phyloP scores from a whole-genome alignment of 352 stramenopile genomes.

The Phytophthora kernoviae region DNA sequence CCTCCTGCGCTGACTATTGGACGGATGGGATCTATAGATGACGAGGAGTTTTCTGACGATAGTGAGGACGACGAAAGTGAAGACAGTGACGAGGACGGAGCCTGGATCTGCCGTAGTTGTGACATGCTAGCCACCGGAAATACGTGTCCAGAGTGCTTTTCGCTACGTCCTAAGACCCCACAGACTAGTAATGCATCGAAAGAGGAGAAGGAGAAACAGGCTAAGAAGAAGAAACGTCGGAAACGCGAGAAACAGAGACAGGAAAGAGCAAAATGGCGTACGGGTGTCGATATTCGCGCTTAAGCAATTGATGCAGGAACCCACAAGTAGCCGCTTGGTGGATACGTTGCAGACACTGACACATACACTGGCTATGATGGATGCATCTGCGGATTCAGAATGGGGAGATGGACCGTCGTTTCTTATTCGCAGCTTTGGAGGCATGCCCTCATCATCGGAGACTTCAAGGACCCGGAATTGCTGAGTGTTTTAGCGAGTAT shows the following conservation, averaged over 20 bases:
- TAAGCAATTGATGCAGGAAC: constrained; percentile 54
- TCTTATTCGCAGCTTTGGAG: constrained; percentile 61
- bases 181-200: constrained; percentile 32
- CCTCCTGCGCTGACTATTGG: constrained; percentile 47
- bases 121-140: constrained; percentile 23
- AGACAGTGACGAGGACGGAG: constrained; percentile 22
- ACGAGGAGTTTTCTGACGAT: constrained; percentile 33
- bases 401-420: constrained; percentile 65
- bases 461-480: constrained; percentile 65
- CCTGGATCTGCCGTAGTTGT: constrained; percentile 43
- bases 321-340: constrained; percentile 48
- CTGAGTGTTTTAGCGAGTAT: constrained; percentile 56
- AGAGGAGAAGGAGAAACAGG: constrained; percentile 36
- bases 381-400: constrained; percentile 77
- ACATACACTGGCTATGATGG: constrained; percentile 86
- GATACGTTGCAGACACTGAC: constrained; percentile 81
- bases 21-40: constrained; percentile 34
- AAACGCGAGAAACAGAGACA: constrained; percentile 45
- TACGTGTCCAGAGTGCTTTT: constrained; percentile 49
- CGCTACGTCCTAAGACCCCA: constrained; percentile 24
- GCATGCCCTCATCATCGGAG: constrained; percentile 22
- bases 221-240: constrained; percentile 33
- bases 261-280: constrained; percentile 60
- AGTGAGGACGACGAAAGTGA: constrained; percentile 31
- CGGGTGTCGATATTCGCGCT: constrained; percentile 73